These are phyloP conservation scores for Euphorbia schlechtendalii DNA, from an alignment of 441 rosid genomes.

Conservation along the genomic window DNA sequence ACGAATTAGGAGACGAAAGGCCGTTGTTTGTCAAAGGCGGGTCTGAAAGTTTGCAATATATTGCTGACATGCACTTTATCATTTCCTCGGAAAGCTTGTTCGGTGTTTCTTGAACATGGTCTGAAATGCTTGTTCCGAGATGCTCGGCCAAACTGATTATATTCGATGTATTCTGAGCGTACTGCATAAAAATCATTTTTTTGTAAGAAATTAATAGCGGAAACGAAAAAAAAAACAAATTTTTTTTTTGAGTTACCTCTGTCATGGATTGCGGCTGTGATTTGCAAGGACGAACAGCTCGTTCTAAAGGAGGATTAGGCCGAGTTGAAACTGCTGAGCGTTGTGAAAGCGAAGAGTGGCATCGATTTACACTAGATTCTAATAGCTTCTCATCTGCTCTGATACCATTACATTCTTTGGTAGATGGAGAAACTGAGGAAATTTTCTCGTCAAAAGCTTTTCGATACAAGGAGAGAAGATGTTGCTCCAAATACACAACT, in stretches of 20 bases:
- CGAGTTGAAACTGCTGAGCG: slow-evolving; percentile 44
- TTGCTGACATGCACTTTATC: slow-evolving; percentile 83
- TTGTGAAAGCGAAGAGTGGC: slow-evolving; percentile 77
- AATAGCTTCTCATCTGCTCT: slow-evolving; percentile 31
- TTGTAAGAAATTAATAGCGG: no score
- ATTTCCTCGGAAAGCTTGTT: slow-evolving; percentile 90
- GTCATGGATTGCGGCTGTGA: slow-evolving; percentile 73
- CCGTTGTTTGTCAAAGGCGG: slow-evolving; percentile 53
- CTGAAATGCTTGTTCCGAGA: slow-evolving; percentile 80
- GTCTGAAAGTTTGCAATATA: slow-evolving; percentile 85
- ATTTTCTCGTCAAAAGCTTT: slow-evolving; percentile 75
- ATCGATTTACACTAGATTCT: slow-evolving; percentile 60
- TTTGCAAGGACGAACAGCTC: slow-evolving; percentile 58
- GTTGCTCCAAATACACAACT: slow-evolving; percentile 80
- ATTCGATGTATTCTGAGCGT: slow-evolving; percentile 51
- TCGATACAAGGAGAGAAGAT: slow-evolving; percentile 81
- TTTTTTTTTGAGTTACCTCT: slow-evolving; percentile 54
- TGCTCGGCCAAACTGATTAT: slow-evolving; percentile 86
- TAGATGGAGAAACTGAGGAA: slow-evolving; percentile 39
- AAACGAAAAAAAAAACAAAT: no score
- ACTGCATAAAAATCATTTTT: slow-evolving; percentile 43
- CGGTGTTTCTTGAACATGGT: slow-evolving; percentile 82
- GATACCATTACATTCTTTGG: slow-evolving; percentile 29
- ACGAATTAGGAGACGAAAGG: slow-evolving; percentile 71
- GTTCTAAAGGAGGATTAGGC: slow-evolving; percentile 44